These are phyloP conservation scores for Aspergillus cavernicola DNA, from an alignment of 495 filamentous ascomycete species.

Conservation along the genomic window DNA sequence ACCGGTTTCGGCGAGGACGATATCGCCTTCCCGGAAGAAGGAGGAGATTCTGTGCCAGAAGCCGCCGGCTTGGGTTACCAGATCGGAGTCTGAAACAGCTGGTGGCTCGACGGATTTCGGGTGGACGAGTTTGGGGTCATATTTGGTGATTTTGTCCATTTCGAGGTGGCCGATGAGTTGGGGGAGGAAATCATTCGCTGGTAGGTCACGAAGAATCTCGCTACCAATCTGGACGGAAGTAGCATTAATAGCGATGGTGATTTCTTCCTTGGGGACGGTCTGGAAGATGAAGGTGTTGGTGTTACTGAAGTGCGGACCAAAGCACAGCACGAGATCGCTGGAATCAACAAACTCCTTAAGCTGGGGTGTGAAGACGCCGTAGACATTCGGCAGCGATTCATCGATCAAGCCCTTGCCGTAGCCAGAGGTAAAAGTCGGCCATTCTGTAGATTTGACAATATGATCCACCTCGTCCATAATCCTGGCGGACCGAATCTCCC, in stretches of 20 bases:
- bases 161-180: constrained; percentile 16
- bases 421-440: constrained; percentile 27
- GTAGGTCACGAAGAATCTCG: constrained; percentile 11
- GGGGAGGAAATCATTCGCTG: constrained; percentile 11
- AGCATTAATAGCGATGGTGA: constrained; percentile 15
- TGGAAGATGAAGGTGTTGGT: constrained; percentile 26
- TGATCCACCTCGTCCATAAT: constrained; percentile 20
- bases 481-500: constrained; percentile 16
- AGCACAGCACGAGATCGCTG: constrained; percentile 27
- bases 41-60: constrained; percentile 20
- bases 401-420: constrained; percentile 32
- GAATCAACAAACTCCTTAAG: constrained; percentile 20
- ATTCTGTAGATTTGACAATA: constrained; percentile 21
- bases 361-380: constrained; percentile 22
- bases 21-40: constrained; percentile 27
- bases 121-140: constrained; percentile 1
- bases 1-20: constrained; percentile 34
- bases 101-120: not conserved
- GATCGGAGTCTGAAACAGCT: not conserved
- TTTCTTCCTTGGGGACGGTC: constrained; percentile 13
- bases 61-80: constrained; percentile 19
- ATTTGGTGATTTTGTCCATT: constrained; percentile 1
- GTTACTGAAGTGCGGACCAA: constrained; percentile 26
- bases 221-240: constrained; percentile 12
- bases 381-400: constrained; percentile 28